phyloP scores from a whole-genome alignment of 75 land plant species.

The Ceratopteris richardii region DNA sequence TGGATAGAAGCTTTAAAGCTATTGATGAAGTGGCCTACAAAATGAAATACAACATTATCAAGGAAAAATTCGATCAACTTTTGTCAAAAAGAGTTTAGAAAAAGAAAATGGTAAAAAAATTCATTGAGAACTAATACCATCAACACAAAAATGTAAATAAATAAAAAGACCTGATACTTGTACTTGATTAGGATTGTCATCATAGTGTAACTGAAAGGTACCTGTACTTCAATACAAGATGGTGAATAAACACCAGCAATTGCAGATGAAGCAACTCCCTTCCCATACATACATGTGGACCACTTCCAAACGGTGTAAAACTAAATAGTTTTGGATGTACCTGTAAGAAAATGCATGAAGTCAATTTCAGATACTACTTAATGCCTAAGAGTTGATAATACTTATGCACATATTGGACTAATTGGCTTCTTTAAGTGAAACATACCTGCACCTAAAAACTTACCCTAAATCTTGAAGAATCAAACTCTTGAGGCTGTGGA shows the following conservation, averaged over 20 bases:
- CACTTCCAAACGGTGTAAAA: slow-evolving; percentile 29
- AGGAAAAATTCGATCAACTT: too few species aligned
- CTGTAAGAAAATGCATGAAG: slow-evolving; percentile 1
- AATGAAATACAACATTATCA: too few species aligned
- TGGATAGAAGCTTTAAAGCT: too few species aligned
- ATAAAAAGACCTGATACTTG: too few species aligned
- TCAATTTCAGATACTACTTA: neutral
- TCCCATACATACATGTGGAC: slow-evolving; percentile 21
- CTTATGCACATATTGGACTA: too few species aligned
- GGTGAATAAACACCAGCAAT: slow-evolving; percentile 25
- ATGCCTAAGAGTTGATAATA: neutral
- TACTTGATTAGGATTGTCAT: too few species aligned
- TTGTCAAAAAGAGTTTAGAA: too few species aligned
- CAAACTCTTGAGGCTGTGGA: slow-evolving; percentile 20
- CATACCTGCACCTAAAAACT: slow-evolving; percentile 13
- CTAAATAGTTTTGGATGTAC: slow-evolving; percentile 20
- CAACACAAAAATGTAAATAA: too few species aligned
- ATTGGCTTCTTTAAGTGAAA: too few species aligned
- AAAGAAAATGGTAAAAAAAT: too few species aligned
- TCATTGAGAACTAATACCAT: too few species aligned
- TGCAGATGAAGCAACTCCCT: slow-evolving; percentile 25
- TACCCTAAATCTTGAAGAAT: slow-evolving; percentile 28
- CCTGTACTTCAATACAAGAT: slow-evolving; percentile 27
- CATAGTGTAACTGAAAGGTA: neutral
- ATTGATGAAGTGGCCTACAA: too few species aligned